phyloP scores from a whole-genome alignment of 805 yeast species.

The Jamesozyma gamospora region DNA sequence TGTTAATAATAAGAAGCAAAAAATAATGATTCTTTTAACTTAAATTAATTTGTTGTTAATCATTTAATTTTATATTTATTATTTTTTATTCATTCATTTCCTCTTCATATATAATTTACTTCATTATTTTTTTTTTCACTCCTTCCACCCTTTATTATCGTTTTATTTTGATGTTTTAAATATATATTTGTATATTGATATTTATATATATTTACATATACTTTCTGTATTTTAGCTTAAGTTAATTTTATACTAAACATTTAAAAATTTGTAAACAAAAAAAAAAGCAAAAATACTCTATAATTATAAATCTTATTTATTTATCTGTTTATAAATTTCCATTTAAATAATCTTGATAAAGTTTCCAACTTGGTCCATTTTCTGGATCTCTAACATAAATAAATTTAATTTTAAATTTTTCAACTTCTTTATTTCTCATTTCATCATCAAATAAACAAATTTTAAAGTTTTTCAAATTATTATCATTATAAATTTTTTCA shows the following conservation, averaged over 20 bases:
- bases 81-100: background rate
- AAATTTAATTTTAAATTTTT: slow-evolving; percentile 58
- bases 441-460: slow-evolving; percentile 68
- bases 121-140: background rate
- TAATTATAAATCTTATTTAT: too few relatives aligned
- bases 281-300: background rate
- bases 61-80: background rate
- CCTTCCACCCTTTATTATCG: background rate
- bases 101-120: background rate
- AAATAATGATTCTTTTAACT: too few relatives aligned
- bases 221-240: slow-evolving; percentile 2
- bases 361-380: slow-evolving; percentile 44
- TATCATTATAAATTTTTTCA: slow-evolving; percentile 37
- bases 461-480: slow-evolving; percentile 38
- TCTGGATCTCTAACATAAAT: slow-evolving; percentile 50
- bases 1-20: background rate
- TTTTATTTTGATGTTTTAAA: background rate
- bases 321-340: background rate
- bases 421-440: slow-evolving; percentile 65
- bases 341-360: slow-evolving; percentile 37
- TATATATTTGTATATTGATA: slow-evolving; percentile 5
- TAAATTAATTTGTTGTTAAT: background rate
- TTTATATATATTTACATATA: slow-evolving; percentile 5
- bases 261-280: background rate
- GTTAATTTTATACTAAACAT: background rate